Evolutionary conservation across 345 rosid species (phyloP).

Genomic region (Eucalyptus albens): DNA sequence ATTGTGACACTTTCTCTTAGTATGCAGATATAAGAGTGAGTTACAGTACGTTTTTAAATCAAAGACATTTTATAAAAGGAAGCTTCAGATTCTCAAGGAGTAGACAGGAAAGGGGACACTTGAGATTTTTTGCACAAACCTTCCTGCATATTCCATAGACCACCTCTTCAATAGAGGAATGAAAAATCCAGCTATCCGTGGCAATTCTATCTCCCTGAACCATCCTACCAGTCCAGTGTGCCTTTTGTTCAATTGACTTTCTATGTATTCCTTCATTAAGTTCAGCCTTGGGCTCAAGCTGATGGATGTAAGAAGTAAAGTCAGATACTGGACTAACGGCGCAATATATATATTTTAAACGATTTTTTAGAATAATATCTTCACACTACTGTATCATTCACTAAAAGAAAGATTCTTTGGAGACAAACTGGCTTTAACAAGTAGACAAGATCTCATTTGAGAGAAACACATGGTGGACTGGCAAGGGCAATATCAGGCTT

Average conservation of each 20-base stretch:
- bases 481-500: background rate
- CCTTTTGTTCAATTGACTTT: constrained; percentile 26
- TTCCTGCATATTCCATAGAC: constrained; percentile 67
- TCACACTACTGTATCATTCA: background rate
- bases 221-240: constrained; percentile 34
- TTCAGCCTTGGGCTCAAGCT: constrained; percentile 36
- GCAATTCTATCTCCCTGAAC: constrained; percentile 49
- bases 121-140: constrained; percentile 16
- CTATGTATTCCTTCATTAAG: constrained; percentile 23
- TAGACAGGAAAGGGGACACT: background rate
- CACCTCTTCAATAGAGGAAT: constrained; percentile 56
- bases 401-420: background rate
- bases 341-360: background rate
- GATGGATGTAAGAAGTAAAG: background rate
- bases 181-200: constrained; percentile 42
- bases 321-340: background rate
- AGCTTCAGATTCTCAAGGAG: background rate
- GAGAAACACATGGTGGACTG: background rate
- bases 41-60: background rate
- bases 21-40: background rate
- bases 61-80: background rate
- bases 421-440: background rate
- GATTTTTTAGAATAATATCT: background rate
- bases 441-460: background rate
- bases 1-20: background rate